phyloP scores from a whole-genome alignment of 1,284 basidiomycete species.

The Melanopsichium pennsylvanicum region DNA sequence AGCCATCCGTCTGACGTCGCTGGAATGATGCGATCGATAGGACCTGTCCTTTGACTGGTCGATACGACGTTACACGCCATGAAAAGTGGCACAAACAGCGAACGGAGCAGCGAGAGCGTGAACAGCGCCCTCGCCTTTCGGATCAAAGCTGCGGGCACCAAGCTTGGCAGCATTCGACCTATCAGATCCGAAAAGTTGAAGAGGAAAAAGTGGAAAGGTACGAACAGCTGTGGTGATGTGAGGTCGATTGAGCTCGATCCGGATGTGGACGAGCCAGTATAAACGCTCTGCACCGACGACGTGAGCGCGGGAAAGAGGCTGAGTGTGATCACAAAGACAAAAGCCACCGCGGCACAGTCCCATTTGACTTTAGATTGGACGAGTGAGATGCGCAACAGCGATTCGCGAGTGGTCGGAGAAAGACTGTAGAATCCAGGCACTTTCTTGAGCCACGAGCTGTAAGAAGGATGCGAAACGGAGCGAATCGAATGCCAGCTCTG shows the following conservation, averaged over 20 bases:
- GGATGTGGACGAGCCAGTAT: constrained; percentile 12
- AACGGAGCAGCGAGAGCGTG: constrained; percentile 29
- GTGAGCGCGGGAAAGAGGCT: constrained; percentile 58
- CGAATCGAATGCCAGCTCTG: constrained; percentile 48
- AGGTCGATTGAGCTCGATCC: constrained; percentile 19
- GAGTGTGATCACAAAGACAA: constrained; percentile 49
- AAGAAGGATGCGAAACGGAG: constrained; percentile 39
- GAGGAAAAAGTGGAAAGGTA: constrained; percentile 57
- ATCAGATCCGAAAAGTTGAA: constrained; percentile 57
- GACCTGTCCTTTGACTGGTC: constrained; percentile 29
- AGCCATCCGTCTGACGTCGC: constrained; percentile 11
- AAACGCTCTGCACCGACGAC: constrained; percentile 50
- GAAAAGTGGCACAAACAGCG: constrained; percentile 52
- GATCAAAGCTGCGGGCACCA: constrained; percentile 23
- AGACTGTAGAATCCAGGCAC: constrained; percentile 38
- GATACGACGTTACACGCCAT: constrained; percentile 51
- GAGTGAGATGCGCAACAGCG: constrained; percentile 33
- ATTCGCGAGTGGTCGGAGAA: constrained; percentile 30
- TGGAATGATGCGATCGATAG: constrained; percentile 2
- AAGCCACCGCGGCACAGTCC: constrained; percentile 40
- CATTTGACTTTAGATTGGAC: constrained; percentile 50
- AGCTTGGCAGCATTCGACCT: constrained; percentile 48
- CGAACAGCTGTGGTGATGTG: constrained; percentile 54
- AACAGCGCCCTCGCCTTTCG: constrained; percentile 25
- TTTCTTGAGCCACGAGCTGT: constrained; percentile 34